phyloP scores from a whole-genome alignment of 805 yeast species.

The Candida arabinofermentans region DNA sequence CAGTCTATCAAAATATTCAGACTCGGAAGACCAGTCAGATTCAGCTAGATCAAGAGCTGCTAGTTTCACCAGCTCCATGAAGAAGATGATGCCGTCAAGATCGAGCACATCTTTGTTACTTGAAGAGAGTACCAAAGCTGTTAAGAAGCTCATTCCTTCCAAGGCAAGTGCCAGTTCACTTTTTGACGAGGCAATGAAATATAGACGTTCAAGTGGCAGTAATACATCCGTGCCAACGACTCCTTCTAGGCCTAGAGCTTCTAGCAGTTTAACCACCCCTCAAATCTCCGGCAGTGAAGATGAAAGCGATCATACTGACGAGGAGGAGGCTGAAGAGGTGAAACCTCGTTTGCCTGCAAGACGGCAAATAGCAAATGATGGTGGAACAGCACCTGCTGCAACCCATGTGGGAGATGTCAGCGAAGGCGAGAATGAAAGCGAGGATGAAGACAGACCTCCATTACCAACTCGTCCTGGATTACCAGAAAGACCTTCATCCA shows the following conservation, averaged over 20 bases:
- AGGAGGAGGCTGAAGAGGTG: background rate
- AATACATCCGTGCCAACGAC: too few species aligned
- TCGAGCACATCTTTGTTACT: background rate
- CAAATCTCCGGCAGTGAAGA: constrained; percentile 2
- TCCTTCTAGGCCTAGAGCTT: constrained; percentile 9
- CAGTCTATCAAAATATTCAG: background rate
- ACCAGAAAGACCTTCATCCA: background rate
- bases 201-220: too few species aligned
- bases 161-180: background rate
- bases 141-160: too few species aligned
- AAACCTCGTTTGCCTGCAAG: constrained; percentile 1
- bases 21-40: background rate
- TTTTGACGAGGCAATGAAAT: background rate
- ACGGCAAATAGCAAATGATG: too few species aligned
- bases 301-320: background rate
- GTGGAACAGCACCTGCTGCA: too few species aligned
- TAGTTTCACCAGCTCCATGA: background rate
- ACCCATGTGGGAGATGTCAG: background rate
- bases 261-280: background rate
- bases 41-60: background rate
- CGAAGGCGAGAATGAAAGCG: constrained; percentile 2
- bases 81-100: background rate
- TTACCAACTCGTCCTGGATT: constrained; percentile 20
- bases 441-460: constrained; percentile 26
- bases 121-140: too few species aligned